phyloP scores from a whole-genome alignment of 805 yeast species.

The Cyberlindnera lachancei region DNA sequence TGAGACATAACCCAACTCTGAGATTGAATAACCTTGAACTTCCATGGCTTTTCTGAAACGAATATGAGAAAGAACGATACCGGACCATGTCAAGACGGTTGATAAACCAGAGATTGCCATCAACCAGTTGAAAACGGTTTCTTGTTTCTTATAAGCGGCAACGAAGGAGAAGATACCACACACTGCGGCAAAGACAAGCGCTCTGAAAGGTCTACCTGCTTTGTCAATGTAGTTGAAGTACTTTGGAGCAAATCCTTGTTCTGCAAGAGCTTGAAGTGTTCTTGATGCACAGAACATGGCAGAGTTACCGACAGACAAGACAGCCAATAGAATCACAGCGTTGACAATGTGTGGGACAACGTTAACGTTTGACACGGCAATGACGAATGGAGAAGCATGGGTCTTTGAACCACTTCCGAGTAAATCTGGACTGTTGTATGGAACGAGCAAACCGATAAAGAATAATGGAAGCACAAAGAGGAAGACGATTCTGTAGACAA shows the following conservation, averaged over 20 bases:
- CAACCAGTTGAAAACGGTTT: constrained; percentile 56
- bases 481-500: constrained; percentile 54
- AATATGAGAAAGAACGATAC: constrained; percentile 48
- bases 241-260: constrained; percentile 62
- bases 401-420: constrained; percentile 46
- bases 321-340: constrained; percentile 66
- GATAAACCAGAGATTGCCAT: constrained; percentile 55
- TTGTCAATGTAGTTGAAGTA: constrained; percentile 45
- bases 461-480: constrained; percentile 49
- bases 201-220: constrained; percentile 51
- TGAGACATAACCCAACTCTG: constrained; percentile 47
- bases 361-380: constrained; percentile 54
- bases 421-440: constrained; percentile 43
- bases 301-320: constrained; percentile 70
- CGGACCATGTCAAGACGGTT: constrained; percentile 55
- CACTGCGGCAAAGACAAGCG: constrained; percentile 42
- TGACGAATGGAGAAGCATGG: constrained; percentile 66
- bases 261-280: constrained; percentile 59
- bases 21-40: constrained; percentile 42
- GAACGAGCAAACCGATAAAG: constrained; percentile 54
- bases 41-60: constrained; percentile 52
- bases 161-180: constrained; percentile 60
- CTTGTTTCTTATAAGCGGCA: constrained; percentile 55
- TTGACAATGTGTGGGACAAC: constrained; percentile 69
- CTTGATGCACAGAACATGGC: constrained; percentile 70